Percentiles rank a stretch among this genome's conserved stretches.
phyloP scores from a whole-genome alignment of 768 basidiomycete species.

The Sutorius australiensis region DNA sequence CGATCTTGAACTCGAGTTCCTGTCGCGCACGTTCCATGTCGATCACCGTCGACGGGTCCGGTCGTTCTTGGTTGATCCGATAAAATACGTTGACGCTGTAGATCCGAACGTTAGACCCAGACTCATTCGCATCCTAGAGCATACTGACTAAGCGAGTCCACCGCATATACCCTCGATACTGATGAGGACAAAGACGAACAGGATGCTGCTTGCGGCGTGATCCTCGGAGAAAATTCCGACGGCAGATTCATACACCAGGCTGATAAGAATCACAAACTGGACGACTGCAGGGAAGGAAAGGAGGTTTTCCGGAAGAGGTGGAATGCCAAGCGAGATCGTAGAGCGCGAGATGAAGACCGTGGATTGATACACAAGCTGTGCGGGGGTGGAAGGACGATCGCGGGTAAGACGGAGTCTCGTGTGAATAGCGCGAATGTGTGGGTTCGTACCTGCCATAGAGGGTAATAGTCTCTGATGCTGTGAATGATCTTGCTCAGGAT shows the following conservation, averaged over 20 bases:
- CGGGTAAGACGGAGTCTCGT: conserved; percentile 1
- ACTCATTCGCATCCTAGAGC: background rate
- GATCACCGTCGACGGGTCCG: conserved; percentile 41
- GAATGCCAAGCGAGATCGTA: conserved; percentile 79
- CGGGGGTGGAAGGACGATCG: background rate
- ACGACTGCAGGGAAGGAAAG: conserved; percentile 74
- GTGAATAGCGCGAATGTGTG: conserved; percentile 8
- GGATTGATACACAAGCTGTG: conserved; percentile 78
- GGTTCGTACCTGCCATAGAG: conserved; percentile 78
- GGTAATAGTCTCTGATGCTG: conserved; percentile 88
- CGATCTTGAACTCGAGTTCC: conserved; percentile 86
- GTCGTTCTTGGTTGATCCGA: conserved; percentile 71
- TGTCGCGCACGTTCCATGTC: conserved; percentile 62
- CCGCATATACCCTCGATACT: conserved; percentile 90
- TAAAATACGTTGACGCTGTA: conserved; percentile 86
- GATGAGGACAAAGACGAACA: conserved; percentile 71
- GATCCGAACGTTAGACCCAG: background rate
- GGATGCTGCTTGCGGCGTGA: conserved; percentile 45
- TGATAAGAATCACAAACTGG: conserved; percentile 61
- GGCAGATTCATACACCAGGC: conserved; percentile 63
- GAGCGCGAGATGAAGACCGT: conserved; percentile 94
- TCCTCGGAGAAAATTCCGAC: conserved; percentile 58
- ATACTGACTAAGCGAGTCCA: conserved; percentile 80
- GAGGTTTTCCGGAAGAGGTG: conserved; percentile 65
- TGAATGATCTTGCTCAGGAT: conserved; percentile 76